These are phyloP conservation scores for Coemansia sp. DNA, from an alignment of 192 early-diverging fungal genomes.

Conservation along the genomic window DNA sequence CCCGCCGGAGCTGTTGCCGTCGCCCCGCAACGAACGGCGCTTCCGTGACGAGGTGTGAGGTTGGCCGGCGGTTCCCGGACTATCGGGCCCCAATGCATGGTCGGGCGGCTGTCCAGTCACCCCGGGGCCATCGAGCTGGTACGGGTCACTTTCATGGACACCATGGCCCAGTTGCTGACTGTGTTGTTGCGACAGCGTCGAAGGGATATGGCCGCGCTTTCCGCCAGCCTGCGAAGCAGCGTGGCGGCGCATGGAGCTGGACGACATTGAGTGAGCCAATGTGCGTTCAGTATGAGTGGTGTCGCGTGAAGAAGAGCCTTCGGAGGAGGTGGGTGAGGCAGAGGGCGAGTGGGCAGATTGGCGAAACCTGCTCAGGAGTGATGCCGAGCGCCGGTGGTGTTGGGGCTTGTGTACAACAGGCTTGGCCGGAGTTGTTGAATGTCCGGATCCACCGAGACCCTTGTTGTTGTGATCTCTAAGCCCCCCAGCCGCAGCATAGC, in stretches of 20 bases:
- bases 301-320: constrained; percentile 29
- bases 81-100: no score
- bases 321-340: constrained; percentile 35
- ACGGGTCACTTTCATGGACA: no score
- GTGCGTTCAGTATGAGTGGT: constrained; percentile 36
- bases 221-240: no score
- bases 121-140: no score
- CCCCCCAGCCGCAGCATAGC: background rate
- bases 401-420: background rate
- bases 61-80: no score
- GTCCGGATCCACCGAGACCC: background rate
- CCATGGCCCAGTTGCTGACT: no score
- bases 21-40: constrained; percentile 6
- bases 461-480: background rate
- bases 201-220: no score
- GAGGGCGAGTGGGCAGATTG: constrained; percentile 21
- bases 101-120: constrained; percentile 1
- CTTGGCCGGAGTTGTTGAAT: no score
- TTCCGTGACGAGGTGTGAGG: constrained; percentile 1
- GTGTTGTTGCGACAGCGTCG: no score
- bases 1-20: constrained; percentile 3
- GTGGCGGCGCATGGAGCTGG: constrained; percentile 17
- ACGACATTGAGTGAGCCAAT: constrained; percentile 29
- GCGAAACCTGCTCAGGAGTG: constrained; percentile 14
- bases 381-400: constrained; percentile 19